phyloP scores from a whole-genome alignment of 2,329 filamentous ascomycete species.

The Blastomyces emzantsi region DNA sequence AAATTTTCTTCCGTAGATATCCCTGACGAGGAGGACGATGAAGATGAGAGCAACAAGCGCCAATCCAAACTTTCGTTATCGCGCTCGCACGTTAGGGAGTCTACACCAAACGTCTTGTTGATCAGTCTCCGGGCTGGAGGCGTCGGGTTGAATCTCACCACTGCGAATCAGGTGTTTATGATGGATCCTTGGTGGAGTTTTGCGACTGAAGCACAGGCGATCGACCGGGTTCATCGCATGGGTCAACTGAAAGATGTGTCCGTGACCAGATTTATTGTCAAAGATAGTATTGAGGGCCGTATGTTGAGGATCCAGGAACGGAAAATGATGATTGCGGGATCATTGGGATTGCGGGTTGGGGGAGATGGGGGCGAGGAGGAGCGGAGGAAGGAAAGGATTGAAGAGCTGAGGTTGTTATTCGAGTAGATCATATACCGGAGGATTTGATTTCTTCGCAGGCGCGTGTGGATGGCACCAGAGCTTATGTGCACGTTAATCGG shows the following conservation, averaged over 20 bases:
- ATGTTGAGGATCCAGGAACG: conserved; percentile 91
- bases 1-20: conserved; percentile 53
- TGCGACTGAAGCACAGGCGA: conserved; percentile 91
- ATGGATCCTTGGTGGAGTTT: conserved; percentile 99
- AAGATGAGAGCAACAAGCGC: conserved; percentile 27
- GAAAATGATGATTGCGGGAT: conserved; percentile 83
- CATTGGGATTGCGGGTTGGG: conserved; percentile 92
- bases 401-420: conserved; percentile 87
- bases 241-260: conserved; percentile 80
- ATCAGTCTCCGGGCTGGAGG: conserved; percentile 83
- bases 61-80: conserved; percentile 14
- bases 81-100: conserved; percentile 13
- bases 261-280: conserved; percentile 81
- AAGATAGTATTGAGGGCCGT: conserved; percentile 84
- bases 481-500: background rate
- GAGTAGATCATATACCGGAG: conserved; percentile 21
- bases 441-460: background rate
- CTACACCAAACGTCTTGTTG: conserved; percentile 52
- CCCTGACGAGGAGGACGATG: conserved; percentile 29
- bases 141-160: conserved; percentile 86
- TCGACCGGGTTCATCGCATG: conserved; percentile 96
- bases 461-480: background rate
- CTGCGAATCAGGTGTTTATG: conserved; percentile 86
- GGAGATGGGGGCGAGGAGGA: conserved; percentile 82
- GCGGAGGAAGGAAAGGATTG: conserved; percentile 79